These are phyloP conservation scores for Boletus fagicola DNA, from an alignment of 768 basidiomycete genomes.

Conservation along the genomic window DNA sequence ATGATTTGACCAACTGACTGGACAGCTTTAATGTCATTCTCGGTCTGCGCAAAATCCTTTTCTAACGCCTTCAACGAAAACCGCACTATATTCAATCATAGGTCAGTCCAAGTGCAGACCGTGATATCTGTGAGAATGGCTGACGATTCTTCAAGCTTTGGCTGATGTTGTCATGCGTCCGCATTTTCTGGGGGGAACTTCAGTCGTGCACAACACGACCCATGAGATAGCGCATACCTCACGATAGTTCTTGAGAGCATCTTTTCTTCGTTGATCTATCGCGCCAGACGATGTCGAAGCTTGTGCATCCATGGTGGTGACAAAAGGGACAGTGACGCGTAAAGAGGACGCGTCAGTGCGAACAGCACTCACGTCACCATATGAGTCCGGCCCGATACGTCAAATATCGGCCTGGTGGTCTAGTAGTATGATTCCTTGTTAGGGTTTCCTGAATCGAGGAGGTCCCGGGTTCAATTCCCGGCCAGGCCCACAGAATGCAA, in stretches of 20 bases:
- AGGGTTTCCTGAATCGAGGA: slow-evolving; percentile 48
- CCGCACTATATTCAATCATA: slow-evolving; percentile 56
- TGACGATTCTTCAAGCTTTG: slow-evolving; percentile 87
- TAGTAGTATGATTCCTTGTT: slow-evolving; percentile 57
- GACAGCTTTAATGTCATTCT: slow-evolving; percentile 98
- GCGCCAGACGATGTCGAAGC: slow-evolving; percentile 52
- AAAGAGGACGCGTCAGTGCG: slow-evolving; percentile 29
- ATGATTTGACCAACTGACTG: slow-evolving; percentile 99
- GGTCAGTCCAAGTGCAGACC: background rate
- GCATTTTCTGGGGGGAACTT: slow-evolving; percentile 77
- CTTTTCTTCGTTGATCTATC: slow-evolving; percentile 70
- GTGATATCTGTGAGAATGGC: slow-evolving; percentile 30
- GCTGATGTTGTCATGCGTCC: slow-evolving; percentile 82
- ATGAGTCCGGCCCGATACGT: rapidly evolving
- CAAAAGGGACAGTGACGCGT: slow-evolving; percentile 12
- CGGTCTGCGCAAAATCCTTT: slow-evolving; percentile 89
- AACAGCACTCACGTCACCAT: background rate
- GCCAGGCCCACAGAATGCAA: slow-evolving; percentile 38
- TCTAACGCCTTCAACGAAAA: slow-evolving; percentile 88
- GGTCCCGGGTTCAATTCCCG: slow-evolving; percentile 63
- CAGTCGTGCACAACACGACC: background rate
- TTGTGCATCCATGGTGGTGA: slow-evolving; percentile 29
- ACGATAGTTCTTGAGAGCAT: slow-evolving; percentile 75
- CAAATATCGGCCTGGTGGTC: slow-evolving; percentile 43
- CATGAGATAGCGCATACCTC: slow-evolving; percentile 46